Evolutionary conservation across 2,329 filamentous ascomycete genomes (phyloP), one percentile per base, ranked within the genome.

Genomic region (Fulvia fulva): DNA sequence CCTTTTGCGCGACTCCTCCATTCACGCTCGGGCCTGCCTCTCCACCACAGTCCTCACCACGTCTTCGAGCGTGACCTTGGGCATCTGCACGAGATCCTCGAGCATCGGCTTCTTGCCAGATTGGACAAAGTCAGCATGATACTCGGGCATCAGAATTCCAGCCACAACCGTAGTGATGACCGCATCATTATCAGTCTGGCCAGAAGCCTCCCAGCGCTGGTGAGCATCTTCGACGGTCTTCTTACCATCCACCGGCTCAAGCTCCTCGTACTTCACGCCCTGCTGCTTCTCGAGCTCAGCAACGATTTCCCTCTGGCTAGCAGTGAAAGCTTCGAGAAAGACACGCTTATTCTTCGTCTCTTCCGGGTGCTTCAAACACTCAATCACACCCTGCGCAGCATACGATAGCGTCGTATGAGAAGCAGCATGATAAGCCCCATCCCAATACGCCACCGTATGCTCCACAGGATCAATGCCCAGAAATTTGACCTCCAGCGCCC

Each of bases 301-400:
- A 23, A 88, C 69, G 21, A 89, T 84, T 22, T 83, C 73, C 5
- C 81, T 78, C 0, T 85, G 82, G 0, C 83, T 87, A 7, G 81
- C 80, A 0, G 85, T 83, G 63, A 89, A 90, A 0, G 86, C 88
- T 65, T 88, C 86, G 1, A 90, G 83, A 59, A 83, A 87, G 16
- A 76, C 60, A 22, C 66, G 57, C 34, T 68, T 65, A 55, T 75
- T 73, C 28, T 55, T 64, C 1, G 71, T 74, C 55, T 71, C 56
- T 12, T 62, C 65, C 8, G 63, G 62, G 43, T 71, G 58, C 37
- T 66, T 57, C 34, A 75, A 60, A 22, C 70, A 63, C 3, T 66
- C 63, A 11, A 66, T 52, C 7, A 72, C 65, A 16, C 65, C 70
- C 32, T 64, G 66, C 4, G 65, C 70, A n/a, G 72, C 61, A 22